Evolutionary conservation across 805 yeast genomes (phyloP), one percentile per base, ranked within the genome.

Genomic region (Barnettozyma sp.): DNA sequence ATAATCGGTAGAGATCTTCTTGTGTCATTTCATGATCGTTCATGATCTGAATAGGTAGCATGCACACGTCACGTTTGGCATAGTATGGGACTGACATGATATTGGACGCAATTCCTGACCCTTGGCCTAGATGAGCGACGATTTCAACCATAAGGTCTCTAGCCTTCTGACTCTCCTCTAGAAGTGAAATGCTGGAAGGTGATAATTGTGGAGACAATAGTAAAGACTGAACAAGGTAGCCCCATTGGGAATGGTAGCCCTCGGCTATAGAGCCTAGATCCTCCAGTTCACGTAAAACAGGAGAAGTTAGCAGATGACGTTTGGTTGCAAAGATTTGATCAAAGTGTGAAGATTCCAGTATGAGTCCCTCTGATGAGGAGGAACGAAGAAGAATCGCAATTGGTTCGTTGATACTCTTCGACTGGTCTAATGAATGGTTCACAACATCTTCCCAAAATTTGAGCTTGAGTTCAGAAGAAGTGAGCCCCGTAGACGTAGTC

Each of bases 81-180:
- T 75, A 78, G 55, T 68, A 82, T 17, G 64, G 62, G 32, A 78
- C 52, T 0, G 82, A 83, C 34, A 80, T 60, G 11, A 85, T 64
- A 56, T 73, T 65, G 3, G 81, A 68, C 1, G 85, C 77, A 10
- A 85, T 65, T 0, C 87, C 78, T 0, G 80, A 72, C 2, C 92
- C 83, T 55, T 85, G 94, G 6, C 95, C 95, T 25, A 85, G 59
- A 57, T 84, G 94, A 0, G 94, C 92, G 9, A 76, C 70, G 8
- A 79, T 70, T 41, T 81, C 84, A 22, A 76, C 67, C 7, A 76
- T 59, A 5, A 54, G 45, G 13, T 56, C 56, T 40, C 69, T 73
- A n/a, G 76, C 50, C 6, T 42, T 43, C 0, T 67, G 58, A 29
- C 75, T 67, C 17, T 58, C 51, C 40, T 71, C 75, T 22, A 81